These are phyloP conservation scores for Allomyces arbusculus DNA, from an alignment of 192 early-diverging fungal species.

Conservation along the genomic window DNA sequence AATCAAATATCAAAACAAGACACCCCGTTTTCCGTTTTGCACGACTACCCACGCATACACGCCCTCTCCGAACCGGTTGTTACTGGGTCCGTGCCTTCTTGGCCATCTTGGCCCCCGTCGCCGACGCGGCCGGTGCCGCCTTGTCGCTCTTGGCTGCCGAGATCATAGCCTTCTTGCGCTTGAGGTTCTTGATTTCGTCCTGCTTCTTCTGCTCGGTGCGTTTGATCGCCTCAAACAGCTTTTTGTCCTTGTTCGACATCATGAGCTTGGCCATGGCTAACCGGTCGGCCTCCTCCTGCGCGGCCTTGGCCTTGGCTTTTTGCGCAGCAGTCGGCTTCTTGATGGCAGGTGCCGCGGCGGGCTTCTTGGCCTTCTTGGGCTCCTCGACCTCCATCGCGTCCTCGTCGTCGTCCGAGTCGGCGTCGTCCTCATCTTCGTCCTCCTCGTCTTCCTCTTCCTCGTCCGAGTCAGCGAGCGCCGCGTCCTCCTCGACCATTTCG, in stretches of 20 bases:
- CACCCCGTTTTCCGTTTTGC: too few species aligned
- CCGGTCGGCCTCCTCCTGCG: constrained; percentile 35
- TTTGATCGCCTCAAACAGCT: constrained; percentile 58
- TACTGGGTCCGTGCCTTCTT: too few species aligned
- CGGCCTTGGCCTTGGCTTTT: constrained; percentile 13
- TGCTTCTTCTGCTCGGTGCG: constrained; percentile 47
- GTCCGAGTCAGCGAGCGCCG: constrained; percentile 72
- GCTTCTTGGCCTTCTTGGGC: constrained; percentile 14
- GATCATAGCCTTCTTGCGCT: neutral
- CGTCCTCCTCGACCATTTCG: constrained; percentile 55
- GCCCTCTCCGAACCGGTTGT: too few species aligned
- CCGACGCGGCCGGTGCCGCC: too few species aligned
- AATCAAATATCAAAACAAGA: too few species aligned
- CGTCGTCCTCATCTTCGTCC: constrained; percentile 42
- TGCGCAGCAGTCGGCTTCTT: constrained; percentile 28
- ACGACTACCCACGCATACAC: too few species aligned
- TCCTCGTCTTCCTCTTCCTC: constrained; percentile 51
- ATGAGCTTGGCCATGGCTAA: constrained; percentile 59
- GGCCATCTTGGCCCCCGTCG: too few species aligned
- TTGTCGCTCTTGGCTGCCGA: too few species aligned
- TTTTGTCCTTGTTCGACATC: constrained; percentile 69
- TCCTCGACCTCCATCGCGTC: constrained; percentile 69
- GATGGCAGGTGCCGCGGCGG: constrained; percentile 2
- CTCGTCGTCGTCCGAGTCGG: constrained; percentile 49
- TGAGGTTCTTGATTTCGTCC: constrained; percentile 16